A percentile compares a stretch with the other conserved stretches of the same genome.
phyloP scores from a whole-genome alignment of 2,329 filamentous ascomycete species.

The Arthrobotrys conoides region DNA sequence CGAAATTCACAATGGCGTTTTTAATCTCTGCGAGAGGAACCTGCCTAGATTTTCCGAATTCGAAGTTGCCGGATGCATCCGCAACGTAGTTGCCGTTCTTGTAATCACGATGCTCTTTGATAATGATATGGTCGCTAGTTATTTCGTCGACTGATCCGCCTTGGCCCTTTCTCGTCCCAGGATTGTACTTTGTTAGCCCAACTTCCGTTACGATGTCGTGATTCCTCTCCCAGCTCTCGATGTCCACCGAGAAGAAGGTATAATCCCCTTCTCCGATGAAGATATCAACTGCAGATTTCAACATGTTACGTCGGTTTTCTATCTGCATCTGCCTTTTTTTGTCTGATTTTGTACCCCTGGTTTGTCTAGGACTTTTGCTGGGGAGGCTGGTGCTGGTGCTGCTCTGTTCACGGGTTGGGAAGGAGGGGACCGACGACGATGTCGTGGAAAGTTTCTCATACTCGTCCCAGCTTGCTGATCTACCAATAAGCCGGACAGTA shows the following conservation, averaged over 20 bases:
- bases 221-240: slow-evolving; percentile 82
- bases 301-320: slow-evolving; percentile 49
- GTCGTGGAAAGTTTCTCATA: slow-evolving; percentile 15
- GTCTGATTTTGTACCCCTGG: slow-evolving; percentile 29
- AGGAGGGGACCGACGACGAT: background rate
- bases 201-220: slow-evolving; percentile 83
- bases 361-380: background rate
- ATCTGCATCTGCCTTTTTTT: slow-evolving; percentile 37
- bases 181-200: slow-evolving; percentile 83
- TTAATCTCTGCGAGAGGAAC: slow-evolving; percentile 66
- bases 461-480: slow-evolving; percentile 30
- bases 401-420: background rate
- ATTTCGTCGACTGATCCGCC: slow-evolving; percentile 66
- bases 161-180: slow-evolving; percentile 67
- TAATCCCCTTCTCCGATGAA: slow-evolving; percentile 35
- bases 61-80: slow-evolving; percentile 81
- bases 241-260: slow-evolving; percentile 73
- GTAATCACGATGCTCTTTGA: slow-evolving; percentile 77
- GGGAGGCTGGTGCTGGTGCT: background rate
- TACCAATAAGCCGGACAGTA: slow-evolving; percentile 28
- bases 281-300: slow-evolving; percentile 46
- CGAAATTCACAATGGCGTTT: slow-evolving; percentile 66
- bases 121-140: slow-evolving; percentile 77
- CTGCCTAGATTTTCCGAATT: slow-evolving; percentile 76
- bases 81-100: slow-evolving; percentile 78